These are phyloP conservation scores for Nadsonia fulvescens DNA, from an alignment of 805 yeast genomes.

Conservation along the genomic window DNA sequence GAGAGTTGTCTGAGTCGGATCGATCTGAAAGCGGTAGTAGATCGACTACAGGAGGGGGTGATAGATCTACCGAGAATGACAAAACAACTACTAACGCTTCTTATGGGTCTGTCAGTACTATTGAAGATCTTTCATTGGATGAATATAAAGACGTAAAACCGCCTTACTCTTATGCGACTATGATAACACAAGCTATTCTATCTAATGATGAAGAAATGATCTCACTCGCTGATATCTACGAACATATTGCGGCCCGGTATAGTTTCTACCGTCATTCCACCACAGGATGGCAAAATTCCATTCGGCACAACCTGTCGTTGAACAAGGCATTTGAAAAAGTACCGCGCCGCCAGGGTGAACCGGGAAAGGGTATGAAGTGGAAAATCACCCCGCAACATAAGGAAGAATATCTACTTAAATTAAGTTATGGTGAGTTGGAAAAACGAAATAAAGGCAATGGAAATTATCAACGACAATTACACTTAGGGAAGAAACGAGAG, in stretches of 20 bases:
- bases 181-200: conserved; percentile 93
- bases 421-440: conserved; percentile 39
- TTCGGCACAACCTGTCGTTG: conserved; percentile 82
- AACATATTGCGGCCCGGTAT: conserved; percentile 74
- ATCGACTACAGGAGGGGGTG: no score
- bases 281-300: conserved; percentile 97
- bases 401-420: conserved; percentile 66
- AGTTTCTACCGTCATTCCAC: conserved; percentile 83
- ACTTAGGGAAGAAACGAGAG: no score
- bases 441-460: conserved; percentile 10
- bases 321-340: conserved; percentile 97
- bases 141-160: conserved; percentile 90
- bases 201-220: conserved; percentile 76
- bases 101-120: neutral
- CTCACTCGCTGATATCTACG: conserved; percentile 80
- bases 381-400: conserved; percentile 74
- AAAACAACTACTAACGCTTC: no score
- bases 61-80: no score
- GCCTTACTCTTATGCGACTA: conserved; percentile 91
- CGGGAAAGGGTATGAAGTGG: conserved; percentile 99
- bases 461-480: no score
- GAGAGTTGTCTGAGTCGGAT: no score
- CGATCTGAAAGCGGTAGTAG: no score
- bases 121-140: conserved; percentile 49
- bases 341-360: conserved; percentile 87